A percentile compares a stretch with the other conserved stretches of the same genome.
These are phyloP conservation scores for Populus tremula DNA, from an alignment of 345 rosid species.

Conservation along the genomic window DNA sequence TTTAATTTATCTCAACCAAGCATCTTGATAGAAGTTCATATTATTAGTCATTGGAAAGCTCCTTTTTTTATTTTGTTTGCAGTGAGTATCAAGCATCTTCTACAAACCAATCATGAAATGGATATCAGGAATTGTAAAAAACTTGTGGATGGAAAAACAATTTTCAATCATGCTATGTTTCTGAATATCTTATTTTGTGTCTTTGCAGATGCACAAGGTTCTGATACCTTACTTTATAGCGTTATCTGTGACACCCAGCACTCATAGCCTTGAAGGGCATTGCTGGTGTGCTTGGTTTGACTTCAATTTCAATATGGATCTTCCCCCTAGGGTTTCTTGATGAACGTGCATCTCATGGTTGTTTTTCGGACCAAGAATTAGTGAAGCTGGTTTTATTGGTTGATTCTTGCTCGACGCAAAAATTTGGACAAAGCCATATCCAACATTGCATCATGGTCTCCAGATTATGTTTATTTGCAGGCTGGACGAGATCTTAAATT, in stretches of 20 bases:
- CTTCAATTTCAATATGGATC: neutral
- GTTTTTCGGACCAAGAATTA: neutral
- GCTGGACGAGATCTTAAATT: slow-evolving; percentile 83
- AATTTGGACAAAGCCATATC: neutral
- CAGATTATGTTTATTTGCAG: slow-evolving; percentile 35
- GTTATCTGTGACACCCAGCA: slow-evolving; percentile 43
- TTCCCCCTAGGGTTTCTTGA: neutral
- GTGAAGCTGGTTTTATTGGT: neutral
- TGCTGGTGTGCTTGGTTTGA: slow-evolving; percentile 37
- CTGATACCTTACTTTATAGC: slow-evolving; percentile 41
- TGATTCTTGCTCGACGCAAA: neutral
- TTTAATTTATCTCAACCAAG: neutral
- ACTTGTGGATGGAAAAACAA: neutral
- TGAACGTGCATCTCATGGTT: neutral
- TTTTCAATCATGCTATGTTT: neutral
- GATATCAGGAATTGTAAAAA: neutral
- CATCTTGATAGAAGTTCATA: neutral
- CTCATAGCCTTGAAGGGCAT: slow-evolving; percentile 53
- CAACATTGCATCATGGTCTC: slow-evolving; percentile 7
- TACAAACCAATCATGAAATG: neutral
- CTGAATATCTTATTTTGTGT: neutral
- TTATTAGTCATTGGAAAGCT: neutral
- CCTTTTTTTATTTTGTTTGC: neutral
- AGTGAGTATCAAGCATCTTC: neutral
- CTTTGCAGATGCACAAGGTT: slow-evolving; percentile 48